phyloP scores from a whole-genome alignment of 164 flowering plant species.

The Umbellularia californica region DNA sequence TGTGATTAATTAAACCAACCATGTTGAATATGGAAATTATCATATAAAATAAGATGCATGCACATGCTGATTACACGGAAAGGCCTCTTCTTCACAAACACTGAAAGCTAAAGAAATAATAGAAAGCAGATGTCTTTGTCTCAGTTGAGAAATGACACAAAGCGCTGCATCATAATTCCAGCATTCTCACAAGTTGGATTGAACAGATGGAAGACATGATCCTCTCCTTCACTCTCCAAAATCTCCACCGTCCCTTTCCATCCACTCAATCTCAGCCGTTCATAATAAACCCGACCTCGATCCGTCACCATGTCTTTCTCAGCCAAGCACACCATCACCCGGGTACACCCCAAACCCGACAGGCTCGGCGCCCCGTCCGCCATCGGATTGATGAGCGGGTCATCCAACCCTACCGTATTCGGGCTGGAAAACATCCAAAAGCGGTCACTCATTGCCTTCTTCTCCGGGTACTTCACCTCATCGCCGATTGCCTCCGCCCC shows the following conservation, averaged over 20 bases:
- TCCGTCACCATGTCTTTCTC: constrained; percentile 49
- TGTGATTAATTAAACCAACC: no score
- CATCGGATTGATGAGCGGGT: constrained; percentile 54
- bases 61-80: no score
- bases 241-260: constrained; percentile 55
- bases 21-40: no score
- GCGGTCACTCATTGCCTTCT: constrained; percentile 23
- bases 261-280: constrained; percentile 34
- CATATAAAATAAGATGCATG: no score
- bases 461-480: not conserved
- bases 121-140: not conserved
- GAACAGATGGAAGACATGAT: constrained; percentile 45
- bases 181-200: constrained; percentile 40
- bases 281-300: constrained; percentile 41
- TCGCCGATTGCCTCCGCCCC: constrained; percentile 6
- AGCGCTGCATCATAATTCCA: constrained; percentile 20
- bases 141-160: constrained; percentile 31
- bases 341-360: constrained; percentile 29
- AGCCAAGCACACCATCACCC: constrained; percentile 41
- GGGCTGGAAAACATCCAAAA: constrained; percentile 48
- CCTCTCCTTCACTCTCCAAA: constrained; percentile 40
- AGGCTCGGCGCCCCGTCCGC: constrained; percentile 35
- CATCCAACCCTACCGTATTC: constrained; percentile 39
- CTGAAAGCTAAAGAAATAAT: no score
- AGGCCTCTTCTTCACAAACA: no score